Conservation (phyloP, 1,139 yeast species). For the Arxiozyma bovina region DNA sequence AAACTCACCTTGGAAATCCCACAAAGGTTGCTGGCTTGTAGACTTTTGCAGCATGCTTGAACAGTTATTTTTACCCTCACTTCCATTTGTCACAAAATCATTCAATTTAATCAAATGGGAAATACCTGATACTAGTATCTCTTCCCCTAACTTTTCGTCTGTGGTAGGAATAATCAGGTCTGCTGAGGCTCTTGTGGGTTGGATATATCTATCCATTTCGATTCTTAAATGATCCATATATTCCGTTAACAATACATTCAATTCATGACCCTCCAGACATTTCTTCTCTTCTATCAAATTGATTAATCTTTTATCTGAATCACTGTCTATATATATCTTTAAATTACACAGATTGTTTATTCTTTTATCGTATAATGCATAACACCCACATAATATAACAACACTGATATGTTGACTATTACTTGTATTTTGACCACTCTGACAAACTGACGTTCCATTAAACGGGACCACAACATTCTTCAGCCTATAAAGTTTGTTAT, state of each 20-base stretch:
- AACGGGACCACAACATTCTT: slow-evolving; percentile 3
- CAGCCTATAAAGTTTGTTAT: slow-evolving; percentile 17
- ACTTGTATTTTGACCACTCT: background rate
- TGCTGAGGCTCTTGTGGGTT: slow-evolving; percentile 69
- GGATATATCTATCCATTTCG: slow-evolving; percentile 67
- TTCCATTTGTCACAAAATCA: background rate
- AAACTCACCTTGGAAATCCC: slow-evolving; percentile 35
- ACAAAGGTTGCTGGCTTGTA: slow-evolving; percentile 4
- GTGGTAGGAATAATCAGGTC: slow-evolving; percentile 78
- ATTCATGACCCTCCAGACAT: slow-evolving; percentile 17
- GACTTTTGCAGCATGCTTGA: background rate
- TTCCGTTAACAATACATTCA: slow-evolving; percentile 46
- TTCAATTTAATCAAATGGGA: slow-evolving; percentile 34
- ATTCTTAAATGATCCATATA: slow-evolving; percentile 63
- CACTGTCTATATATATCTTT: slow-evolving; percentile 75
- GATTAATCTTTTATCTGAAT: slow-evolving; percentile 73
- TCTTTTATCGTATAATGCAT: slow-evolving; percentile 61
- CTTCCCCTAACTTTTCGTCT: slow-evolving; percentile 39
- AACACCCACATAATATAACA: slow-evolving; percentile 55
- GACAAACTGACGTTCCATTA: slow-evolving; percentile 1
- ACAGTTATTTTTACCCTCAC: background rate
- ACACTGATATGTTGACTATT: background rate
- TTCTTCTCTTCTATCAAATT: slow-evolving; percentile 52
- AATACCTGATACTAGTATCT: slow-evolving; percentile 69
- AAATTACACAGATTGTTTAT: slow-evolving; percentile 54